phyloP scores from a whole-genome alignment of 1,284 basidiomycete species.

The Tilletia horrida region DNA sequence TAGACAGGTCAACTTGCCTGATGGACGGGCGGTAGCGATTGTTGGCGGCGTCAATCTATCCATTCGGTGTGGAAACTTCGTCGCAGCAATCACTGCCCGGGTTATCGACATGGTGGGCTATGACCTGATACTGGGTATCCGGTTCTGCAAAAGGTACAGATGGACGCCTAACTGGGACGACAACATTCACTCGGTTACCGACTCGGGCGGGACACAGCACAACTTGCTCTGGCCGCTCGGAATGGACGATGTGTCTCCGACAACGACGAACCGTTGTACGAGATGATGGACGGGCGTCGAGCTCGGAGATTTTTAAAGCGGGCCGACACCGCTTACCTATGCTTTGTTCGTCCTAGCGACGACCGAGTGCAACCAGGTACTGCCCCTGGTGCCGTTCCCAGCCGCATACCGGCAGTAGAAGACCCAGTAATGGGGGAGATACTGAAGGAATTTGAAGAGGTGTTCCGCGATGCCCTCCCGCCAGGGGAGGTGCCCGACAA shows the following conservation, averaged over 20 bases:
- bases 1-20: neutral
- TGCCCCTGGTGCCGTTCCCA: neutral
- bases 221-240: neutral
- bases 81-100: neutral
- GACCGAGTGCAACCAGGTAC: neutral
- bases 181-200: neutral
- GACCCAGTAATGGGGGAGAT: neutral
- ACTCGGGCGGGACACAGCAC: neutral
- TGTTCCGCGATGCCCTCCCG: neutral
- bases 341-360: neutral
- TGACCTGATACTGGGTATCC: slow-evolving; percentile 3
- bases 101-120: neutral
- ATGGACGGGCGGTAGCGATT: neutral
- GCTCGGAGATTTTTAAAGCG: neutral
- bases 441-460: neutral
- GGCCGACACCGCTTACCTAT: neutral
- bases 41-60: neutral
- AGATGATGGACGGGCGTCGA: neutral
- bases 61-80: neutral
- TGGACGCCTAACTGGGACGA: neutral
- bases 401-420: neutral
- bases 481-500: neutral
- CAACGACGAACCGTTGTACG: neutral
- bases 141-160: neutral
- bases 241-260: neutral